Evolutionary conservation across 192 early-diverging fungal genomes (phyloP).

Genomic region (Pilobolus umbonatus): DNA sequence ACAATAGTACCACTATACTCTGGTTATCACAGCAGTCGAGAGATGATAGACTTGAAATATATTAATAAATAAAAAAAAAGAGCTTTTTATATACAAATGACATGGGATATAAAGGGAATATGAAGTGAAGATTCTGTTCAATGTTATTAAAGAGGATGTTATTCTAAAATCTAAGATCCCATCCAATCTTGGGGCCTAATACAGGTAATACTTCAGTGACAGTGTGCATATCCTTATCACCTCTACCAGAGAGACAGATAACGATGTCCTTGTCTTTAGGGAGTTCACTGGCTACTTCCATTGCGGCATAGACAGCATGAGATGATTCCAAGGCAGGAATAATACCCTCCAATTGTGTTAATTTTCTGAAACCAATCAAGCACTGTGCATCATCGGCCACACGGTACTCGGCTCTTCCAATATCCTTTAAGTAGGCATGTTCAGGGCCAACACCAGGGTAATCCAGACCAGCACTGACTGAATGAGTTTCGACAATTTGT

Average conservation of each 20-base stretch:
- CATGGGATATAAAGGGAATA: too few species aligned
- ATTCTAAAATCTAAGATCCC: constrained; percentile 66
- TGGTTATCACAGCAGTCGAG: too few species aligned
- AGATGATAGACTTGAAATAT: too few species aligned
- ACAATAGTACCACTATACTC: too few species aligned
- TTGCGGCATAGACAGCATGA: constrained; percentile 83
- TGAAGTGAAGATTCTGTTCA: too few species aligned
- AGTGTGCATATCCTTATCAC: constrained; percentile 96
- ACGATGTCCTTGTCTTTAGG: constrained; percentile 76
- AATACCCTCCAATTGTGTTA: constrained; percentile 79
- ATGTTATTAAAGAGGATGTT: too few species aligned
- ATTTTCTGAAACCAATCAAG: constrained; percentile 73
- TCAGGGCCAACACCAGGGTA: constrained; percentile 99
- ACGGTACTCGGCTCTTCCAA: constrained; percentile 77
- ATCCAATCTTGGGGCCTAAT: constrained; percentile 89
- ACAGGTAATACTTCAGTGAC: constrained; percentile 88
- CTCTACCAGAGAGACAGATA: constrained; percentile 87
- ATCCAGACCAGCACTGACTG: constrained; percentile 93
- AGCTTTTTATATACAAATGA: too few species aligned
- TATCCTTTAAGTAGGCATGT: constrained; percentile 87
- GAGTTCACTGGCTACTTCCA: constrained; percentile 73
- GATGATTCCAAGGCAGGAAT: constrained; percentile 95
- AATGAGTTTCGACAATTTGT: constrained; percentile 96
- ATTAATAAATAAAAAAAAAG: too few species aligned
- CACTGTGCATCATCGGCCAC: constrained; percentile 66